Base-by-base conservation (phyloP, 2,329 filamentous ascomycete genomes). In the Pseudogymnoascus sp. region DNA sequence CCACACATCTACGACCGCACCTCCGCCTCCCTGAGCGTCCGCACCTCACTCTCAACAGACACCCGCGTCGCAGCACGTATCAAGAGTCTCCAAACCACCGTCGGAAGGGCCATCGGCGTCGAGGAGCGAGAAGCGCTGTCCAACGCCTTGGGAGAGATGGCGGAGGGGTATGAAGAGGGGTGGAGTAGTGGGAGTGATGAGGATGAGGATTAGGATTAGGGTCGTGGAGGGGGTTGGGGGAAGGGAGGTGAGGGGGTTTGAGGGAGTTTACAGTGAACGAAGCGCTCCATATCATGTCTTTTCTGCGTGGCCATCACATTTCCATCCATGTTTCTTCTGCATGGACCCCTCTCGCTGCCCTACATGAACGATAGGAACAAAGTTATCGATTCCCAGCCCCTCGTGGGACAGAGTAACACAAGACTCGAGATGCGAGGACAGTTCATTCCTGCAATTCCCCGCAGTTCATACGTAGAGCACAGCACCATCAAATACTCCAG, bases 131-230 rank as follows among this genome's bases (percentile, higher is more conserved):
- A 99, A 75, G 80, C 80, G 2, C 79, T 97, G n/a, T 84, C 85
- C 53, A 94, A 96, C 71, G 86, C 89, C 11, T 79, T 99, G 40
- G 86, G 89, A 23, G 88, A 90, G 65, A 86, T 97, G 70, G 88
- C 89, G 1, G 92, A 96, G 71, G 90, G 90, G 65, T 97, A 97
- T 73, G 86, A 91, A 68, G 90, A 94, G 65, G 91, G 91, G 1
- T 96, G 91, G 90, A 86, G 85, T 11, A 91, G 88, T 70, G 91
- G 86, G 23, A 88, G 84, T 64, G 89, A 90, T 68, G 81, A 85
- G 7, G 87, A 84, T 18, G 86, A 91, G 64, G 87, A 91, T 65
- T 71, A 53, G 47, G 25, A 3, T 21, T 21, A n/a, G n/a, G n/a
- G 23, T 14, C n/a, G 4, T 31, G 8, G 25, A 53, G 4, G 44